Conservation (phyloP, 1,139 yeast genomes). For the Hyphopichia burtonii region DNA sequence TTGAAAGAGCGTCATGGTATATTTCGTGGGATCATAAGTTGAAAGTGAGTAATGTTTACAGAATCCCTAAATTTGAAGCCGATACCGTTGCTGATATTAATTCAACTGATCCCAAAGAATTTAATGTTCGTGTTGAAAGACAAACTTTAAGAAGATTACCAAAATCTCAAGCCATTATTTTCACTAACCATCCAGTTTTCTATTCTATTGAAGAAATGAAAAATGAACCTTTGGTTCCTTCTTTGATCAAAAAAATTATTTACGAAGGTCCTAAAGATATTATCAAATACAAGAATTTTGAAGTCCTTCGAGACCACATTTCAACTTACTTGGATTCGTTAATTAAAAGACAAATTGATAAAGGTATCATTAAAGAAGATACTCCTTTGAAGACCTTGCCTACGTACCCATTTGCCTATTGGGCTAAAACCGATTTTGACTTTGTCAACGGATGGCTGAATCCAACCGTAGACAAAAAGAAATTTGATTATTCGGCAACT, state of each 20-base stretch:
- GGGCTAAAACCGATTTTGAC: conserved; percentile 44
- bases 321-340: conserved; percentile 55
- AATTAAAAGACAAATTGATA: conserved; percentile 55
- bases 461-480: conserved; percentile 29
- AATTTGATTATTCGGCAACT: conserved; percentile 20
- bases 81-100: conserved; percentile 28
- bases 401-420: conserved; percentile 60
- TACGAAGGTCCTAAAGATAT: conserved; percentile 68
- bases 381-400: conserved; percentile 61
- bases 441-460: conserved; percentile 49
- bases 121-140: conserved; percentile 59
- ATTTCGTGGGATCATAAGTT: conserved; percentile 70
- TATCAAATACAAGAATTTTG: conserved; percentile 61
- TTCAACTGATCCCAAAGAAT: conserved; percentile 42
- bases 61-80: conserved; percentile 35
- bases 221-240: conserved; percentile 74
- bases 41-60: conserved; percentile 54
- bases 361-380: conserved; percentile 54
- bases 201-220: conserved; percentile 75
- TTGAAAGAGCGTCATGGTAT: conserved; percentile 76
- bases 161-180: conserved; percentile 45
- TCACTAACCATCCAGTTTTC: conserved; percentile 68
- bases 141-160: conserved; percentile 53
- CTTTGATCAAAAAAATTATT: conserved; percentile 58
- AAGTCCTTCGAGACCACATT: conserved; percentile 56